Base-by-base conservation (phyloP, 2,329 filamentous ascomycete genomes). In the Penicillium sp. region DNA sequence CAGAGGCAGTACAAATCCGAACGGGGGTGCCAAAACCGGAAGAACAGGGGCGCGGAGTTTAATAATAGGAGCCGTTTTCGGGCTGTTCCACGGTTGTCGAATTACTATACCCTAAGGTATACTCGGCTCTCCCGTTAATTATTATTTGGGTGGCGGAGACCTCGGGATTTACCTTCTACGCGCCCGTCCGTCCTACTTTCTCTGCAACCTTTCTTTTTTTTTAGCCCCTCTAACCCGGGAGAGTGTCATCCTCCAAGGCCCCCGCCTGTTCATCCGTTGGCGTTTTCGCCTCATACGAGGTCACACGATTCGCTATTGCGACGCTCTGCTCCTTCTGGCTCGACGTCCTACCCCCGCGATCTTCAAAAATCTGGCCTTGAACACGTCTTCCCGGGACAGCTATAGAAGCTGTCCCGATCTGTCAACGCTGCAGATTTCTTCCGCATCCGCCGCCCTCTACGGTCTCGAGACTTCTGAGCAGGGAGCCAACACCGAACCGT, bases 351-450 rank as follows among this genome's bases (percentile, higher is more conserved):
- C 46, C 44, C 56, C 57, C 55, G 60, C 56, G 58, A 60, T 57
- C 60, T 60, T 61, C 56, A 67, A 59, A 71, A 74, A 66, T 59
- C 69, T 74, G 72, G 72, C 71, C 67, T 65, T 66, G 64, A 65
- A 69, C 65, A 65, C 63, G 33, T 62, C 65, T 55, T 64, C 65
- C 60, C 67, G 68, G 67, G 67, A 69, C 70, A 70, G 69, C 71
- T 73, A 66, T 55, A 61, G 69, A 61, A 72, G 72, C 70, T 74
- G 71, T 69, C 71, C 71, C 62, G 70, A 74, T 65, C 65, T 74
- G 58, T 71, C 69, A 39, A 63, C 66, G 50, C 63, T 73, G 57
- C 68, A 57, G 62, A 63, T 59, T 54, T 58, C 59, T 53, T 58
- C 46, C 50, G 56, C 57, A 50, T 58, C 58, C 4, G 46, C 52